Evolutionary conservation across 331 rosid genomes (phyloP), one percentile per base, ranked within the genome.

Genomic region (Telfairia occidentalis): DNA sequence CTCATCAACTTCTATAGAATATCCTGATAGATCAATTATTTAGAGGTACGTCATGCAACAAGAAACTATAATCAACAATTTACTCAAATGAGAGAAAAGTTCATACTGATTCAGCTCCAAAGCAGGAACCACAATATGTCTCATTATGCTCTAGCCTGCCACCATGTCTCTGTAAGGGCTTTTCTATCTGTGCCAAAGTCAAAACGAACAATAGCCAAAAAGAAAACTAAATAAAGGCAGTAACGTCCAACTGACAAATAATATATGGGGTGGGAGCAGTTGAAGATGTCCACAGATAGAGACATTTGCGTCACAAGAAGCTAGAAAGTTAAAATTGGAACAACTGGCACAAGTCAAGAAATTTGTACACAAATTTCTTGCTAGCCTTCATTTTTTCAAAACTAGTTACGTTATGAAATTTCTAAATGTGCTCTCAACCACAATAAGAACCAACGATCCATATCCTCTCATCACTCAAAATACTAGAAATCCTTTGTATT

Each of bases 91-190:
- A 74, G 23, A 74, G 60, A 53, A 74, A 32, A 74, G 38, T 19
- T 73, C 87, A 80, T 89, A 90, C 98, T 83, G 75, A 42, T 88
- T 92, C 97, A 74, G 97, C 92, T 79, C 97, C 98, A 76, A 32
- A 90, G 77, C 98, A 92, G 53, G 98, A 92, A 38, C 98, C 98
- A 75, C 98, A 92, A 76, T 92, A 92, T 28, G 98, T 92, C 89
- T 92, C 98, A 23, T 92, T 92, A 71, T 89, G 98, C 82, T 92
- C 98, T 37, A 92, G 97, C 83, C 98, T 87, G 77, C 98, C 98
- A 83, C 98, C 98, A 70, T 92, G 98, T 74, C 61, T 89, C 82
- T 90, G 98, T 75, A 90, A 82, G 46, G 98, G 98, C 24, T 87
- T 92, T 43, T 92, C 97, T 81, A 92, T 87, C 98, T 92, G 89